A percentile compares a stretch with the other conserved stretches of the same genome.
Evolutionary conservation across 345 rosid species (phyloP).

Genomic region (Kernera saxatilis): DNA sequence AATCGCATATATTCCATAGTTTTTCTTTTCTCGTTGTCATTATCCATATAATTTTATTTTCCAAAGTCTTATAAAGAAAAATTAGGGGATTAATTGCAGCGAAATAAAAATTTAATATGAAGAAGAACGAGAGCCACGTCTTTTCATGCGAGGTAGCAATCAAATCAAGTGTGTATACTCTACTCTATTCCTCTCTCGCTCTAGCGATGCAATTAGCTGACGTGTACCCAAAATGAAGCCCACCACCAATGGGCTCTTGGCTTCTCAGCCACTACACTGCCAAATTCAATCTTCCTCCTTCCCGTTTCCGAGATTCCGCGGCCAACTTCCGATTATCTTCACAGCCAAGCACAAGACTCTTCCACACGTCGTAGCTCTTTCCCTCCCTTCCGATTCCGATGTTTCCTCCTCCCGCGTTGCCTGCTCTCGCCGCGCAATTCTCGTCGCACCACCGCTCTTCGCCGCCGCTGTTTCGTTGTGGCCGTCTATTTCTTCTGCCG

Average conservation of each 20-base stretch:
- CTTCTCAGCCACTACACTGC: no score
- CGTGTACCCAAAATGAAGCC: slow-evolving; percentile 28
- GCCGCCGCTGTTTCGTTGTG: slow-evolving; percentile 22
- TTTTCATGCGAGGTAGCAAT: not conserved
- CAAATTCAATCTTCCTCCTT: not conserved
- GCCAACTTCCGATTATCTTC: slow-evolving; percentile 18
- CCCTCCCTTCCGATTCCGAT: not conserved
- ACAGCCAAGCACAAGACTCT: not conserved
- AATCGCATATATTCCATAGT: not conserved
- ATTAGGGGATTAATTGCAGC: not conserved
- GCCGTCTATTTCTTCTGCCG: slow-evolving; percentile 9
- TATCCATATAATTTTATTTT: no score
- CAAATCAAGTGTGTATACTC: not conserved
- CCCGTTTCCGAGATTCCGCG: slow-evolving; percentile 18
- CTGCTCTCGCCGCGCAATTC: slow-evolving; percentile 27
- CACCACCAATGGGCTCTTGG: slow-evolving; percentile 24
- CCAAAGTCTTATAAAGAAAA: not conserved
- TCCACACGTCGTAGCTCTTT: not conserved
- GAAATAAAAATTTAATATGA: not conserved
- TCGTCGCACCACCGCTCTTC: slow-evolving; percentile 26
- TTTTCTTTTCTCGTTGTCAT: no score
- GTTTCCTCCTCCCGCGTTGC: not conserved
- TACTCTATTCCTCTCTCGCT: not conserved
- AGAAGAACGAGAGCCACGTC: not conserved
- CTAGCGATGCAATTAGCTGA: slow-evolving; percentile 21